Evolutionary conservation across 83 land plant species (phyloP), one percentile per base, ranked within the genome.

Genomic region (Diphasiastrum complanatum): DNA sequence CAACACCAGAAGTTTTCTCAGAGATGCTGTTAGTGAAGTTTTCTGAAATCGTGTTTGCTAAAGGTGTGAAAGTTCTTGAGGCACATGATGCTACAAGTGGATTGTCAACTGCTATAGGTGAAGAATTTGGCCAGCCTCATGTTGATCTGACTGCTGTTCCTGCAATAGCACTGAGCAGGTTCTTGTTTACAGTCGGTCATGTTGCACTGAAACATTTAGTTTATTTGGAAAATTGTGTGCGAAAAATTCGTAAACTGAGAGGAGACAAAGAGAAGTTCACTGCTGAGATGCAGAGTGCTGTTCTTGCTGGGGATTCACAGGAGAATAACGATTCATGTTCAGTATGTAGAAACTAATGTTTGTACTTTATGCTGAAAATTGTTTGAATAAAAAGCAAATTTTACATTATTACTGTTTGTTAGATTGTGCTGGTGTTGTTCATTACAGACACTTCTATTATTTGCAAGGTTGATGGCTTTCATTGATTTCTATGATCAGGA

Each of bases 191-290:
- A 25, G 63, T 78, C 8, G 79, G 90, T 49, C 90, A 86, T 63
- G 73, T 95, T 25, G 93, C 99, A 32, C 69, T 95, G 71, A 84
- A 86, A 55, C 99, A 95, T 30, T 67, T 95, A 68, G 82, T 86
- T 37, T 95, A 86, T 63, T 79, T 90, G 60, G 99, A 95, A 63
- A 73, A 79, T 1, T 89, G 95, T 61, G 70, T 81, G n/a, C 60
- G 81, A 20, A 78, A 81, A 47, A 62, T 95, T 14, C 80, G 78
- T 57, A 95, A 86, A 64, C 83, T 84, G 57, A 80, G 77, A 48
- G 56, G 45, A 2, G 80, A 61, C 50, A 95, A 84, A 65, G 84
- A 82, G 28, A 82, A 68, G 67, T 60, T 55, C 40, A 60, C 59
- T 35, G 58, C 70, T 59, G 80, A 78, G 45, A 33, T 50, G 25